Evolutionary conservation across 139 green algal genomes (phyloP).

Genomic region (Spirogloea muscicola): DNA sequence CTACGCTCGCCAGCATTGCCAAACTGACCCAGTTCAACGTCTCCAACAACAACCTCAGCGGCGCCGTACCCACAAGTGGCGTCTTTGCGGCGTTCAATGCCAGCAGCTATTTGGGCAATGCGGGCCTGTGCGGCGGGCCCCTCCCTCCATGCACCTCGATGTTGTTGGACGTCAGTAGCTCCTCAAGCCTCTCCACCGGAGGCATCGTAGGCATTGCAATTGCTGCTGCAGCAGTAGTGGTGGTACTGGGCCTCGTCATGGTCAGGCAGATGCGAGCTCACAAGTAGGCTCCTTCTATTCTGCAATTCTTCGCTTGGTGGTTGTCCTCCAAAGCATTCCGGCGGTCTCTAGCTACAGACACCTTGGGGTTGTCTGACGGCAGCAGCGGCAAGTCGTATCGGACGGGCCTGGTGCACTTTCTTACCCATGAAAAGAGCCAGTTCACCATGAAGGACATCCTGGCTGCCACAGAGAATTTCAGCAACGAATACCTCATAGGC

Average conservation of each 20-base stretch:
- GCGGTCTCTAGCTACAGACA: neutral
- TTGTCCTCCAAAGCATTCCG: neutral
- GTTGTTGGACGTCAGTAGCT: neutral
- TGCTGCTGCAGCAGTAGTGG: neutral
- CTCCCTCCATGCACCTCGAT: neutral
- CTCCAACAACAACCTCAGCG: no score
- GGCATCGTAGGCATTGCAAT: slow-evolving; percentile 17
- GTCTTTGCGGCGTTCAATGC: neutral
- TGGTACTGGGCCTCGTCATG: neutral
- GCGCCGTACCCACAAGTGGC: no score
- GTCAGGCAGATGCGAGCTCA: no score
- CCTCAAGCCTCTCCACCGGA: neutral
- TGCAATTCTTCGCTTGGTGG: neutral
- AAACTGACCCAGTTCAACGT: neutral
- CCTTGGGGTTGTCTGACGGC: neutral
- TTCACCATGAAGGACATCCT: slow-evolving; percentile 22
- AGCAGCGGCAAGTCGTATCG: neutral
- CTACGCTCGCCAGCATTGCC: neutral
- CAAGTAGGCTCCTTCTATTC: no score
- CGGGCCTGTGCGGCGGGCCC: slow-evolving; percentile 4
- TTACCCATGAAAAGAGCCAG: slow-evolving; percentile 1
- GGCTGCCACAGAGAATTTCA: slow-evolving; percentile 20
- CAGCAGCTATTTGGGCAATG: neutral
- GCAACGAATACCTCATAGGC: slow-evolving; percentile 6
- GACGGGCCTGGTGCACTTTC: neutral